These are phyloP conservation scores for Didymella segeticola DNA, from an alignment of 2,329 filamentous ascomycete genomes.

Conservation along the genomic window DNA sequence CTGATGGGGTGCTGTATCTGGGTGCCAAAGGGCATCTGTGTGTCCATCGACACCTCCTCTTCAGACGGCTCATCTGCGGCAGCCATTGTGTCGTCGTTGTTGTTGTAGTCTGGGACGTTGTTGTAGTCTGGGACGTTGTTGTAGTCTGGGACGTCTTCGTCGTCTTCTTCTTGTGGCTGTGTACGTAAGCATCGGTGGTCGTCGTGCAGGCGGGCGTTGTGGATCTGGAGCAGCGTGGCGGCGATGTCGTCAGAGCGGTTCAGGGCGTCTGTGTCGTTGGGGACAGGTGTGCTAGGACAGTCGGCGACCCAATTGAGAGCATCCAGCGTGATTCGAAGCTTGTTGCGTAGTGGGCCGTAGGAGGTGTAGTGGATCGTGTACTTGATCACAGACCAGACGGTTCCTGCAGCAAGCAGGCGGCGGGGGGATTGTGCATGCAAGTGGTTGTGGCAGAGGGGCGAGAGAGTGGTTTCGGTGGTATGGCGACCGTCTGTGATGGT, in stretches of 20 bases:
- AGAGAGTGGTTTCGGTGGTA: conserved; percentile 26
- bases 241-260: conserved; percentile 11
- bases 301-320: conserved; percentile 23
- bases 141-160: neutral
- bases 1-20: conserved; percentile 24
- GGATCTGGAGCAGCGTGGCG: conserved; percentile 16
- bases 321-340: conserved; percentile 33
- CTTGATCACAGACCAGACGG: conserved; percentile 19
- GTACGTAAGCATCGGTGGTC: conserved; percentile 29
- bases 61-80: conserved; percentile 1
- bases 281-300: neutral
- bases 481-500: conserved; percentile 39
- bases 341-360: conserved; percentile 33
- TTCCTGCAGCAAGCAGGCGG: neutral
- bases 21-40: conserved; percentile 32
- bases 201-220: conserved; percentile 16
- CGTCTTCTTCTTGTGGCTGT: neutral
- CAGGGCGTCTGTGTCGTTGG: conserved; percentile 10
- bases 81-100: conserved; percentile 12
- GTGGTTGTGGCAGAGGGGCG: conserved; percentile 13
- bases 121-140: too few species aligned
- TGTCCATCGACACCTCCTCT: conserved; percentile 11
- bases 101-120: too few species aligned
- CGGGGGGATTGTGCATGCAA: conserved; percentile 15
- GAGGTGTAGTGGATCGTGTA: conserved; percentile 36